Base-by-base conservation (phyloP, 2,329 filamentous ascomycete species). In the Paecilomyces sp. region DNA sequence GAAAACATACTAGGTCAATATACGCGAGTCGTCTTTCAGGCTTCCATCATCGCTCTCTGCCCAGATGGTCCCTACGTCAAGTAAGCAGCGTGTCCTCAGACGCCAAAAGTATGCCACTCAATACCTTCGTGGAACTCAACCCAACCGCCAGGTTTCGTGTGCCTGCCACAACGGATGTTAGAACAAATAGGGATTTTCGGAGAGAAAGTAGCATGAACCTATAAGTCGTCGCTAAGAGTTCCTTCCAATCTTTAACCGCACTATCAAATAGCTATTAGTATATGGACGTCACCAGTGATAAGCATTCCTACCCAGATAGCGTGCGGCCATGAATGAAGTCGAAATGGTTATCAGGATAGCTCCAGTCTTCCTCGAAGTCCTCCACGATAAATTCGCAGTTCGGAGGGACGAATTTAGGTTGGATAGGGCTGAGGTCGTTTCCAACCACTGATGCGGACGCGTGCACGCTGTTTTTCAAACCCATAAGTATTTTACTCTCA, bases 291-390 rank as follows among this genome's bases (percentile, higher is more conserved):
- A 28, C 8, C 51, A 28, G 2, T 22, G 51, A 13, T 15, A 22
- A 24, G 13, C 13, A 2, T 52, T 24, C 51, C 11, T 53, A 53
- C 51, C 51, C 79, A 15, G 82, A 80, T 1, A 82, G 81, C 58
- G 83, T 80, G 2, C 85, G 77, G n/a, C 81, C 79, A 66, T 87
- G 84, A 34, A 87, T 79, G 61, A 84, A 85, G 67, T 87, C 84
- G 59, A 86, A 87, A 30, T n/a, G 36, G 57, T 28, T 34, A 3
- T 70, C 66, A 3, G 80, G 79, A 62, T 84, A 79, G 13, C 84
- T 68, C 84, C 84, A 87, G 3, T 78, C 76, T 59, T 77, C 78
- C 68, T 86, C 83, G 28, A 82, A 77, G 62, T 86, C 84, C 60
- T 86, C 84, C 12, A 86, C 77, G 67, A 83, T 73, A 63, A 85